phyloP scores from a whole-genome alignment of 2,329 filamentous ascomycete species.

The Epichloe bromicola region DNA sequence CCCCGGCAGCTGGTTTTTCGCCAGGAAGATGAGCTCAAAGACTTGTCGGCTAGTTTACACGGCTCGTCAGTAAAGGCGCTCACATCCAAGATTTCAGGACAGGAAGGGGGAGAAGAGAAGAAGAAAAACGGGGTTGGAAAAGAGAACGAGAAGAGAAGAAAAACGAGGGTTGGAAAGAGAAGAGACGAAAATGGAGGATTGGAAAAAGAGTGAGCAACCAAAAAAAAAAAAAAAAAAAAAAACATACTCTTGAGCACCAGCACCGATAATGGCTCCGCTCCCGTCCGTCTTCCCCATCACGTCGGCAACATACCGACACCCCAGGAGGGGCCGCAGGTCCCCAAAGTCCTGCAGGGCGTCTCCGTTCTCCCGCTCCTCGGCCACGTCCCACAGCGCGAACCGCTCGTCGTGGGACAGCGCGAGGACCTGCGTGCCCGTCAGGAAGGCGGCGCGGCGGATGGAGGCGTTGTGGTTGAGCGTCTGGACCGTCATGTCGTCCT shows the following conservation, averaged over 20 bases:
- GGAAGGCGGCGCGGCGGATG: conserved; percentile 62
- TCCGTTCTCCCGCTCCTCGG: conserved; percentile 48
- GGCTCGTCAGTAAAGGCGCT: no score
- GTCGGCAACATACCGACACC: conserved; percentile 63
- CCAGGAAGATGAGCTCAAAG: conserved; percentile 49
- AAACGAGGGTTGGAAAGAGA: not conserved
- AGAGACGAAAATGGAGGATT: no score
- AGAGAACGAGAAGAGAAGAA: not conserved
- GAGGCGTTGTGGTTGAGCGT: conserved; percentile 68
- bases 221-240: conserved; percentile 23
- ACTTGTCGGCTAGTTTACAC: conserved; percentile 32
- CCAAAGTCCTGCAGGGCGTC: conserved; percentile 47
- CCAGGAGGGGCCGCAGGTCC: conserved; percentile 52
- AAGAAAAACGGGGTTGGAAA: not conserved
- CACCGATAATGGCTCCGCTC: conserved; percentile 46
- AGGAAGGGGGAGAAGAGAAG: no score
- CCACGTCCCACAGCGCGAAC: conserved; percentile 58
- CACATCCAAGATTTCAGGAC: no score
- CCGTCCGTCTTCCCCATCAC: conserved; percentile 47
- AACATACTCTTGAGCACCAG: conserved; percentile 54
- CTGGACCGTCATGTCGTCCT: conserved; percentile 66
- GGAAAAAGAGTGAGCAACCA: not conserved
- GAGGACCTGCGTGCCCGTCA: conserved; percentile 50
- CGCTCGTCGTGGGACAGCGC: conserved; percentile 69
- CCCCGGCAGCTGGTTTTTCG: conserved; percentile 26